A percentile compares a stretch with the other conserved stretches of the same genome.
phyloP scores from a whole-genome alignment of 2,329 filamentous ascomycete species.

The Septoria petroselini region DNA sequence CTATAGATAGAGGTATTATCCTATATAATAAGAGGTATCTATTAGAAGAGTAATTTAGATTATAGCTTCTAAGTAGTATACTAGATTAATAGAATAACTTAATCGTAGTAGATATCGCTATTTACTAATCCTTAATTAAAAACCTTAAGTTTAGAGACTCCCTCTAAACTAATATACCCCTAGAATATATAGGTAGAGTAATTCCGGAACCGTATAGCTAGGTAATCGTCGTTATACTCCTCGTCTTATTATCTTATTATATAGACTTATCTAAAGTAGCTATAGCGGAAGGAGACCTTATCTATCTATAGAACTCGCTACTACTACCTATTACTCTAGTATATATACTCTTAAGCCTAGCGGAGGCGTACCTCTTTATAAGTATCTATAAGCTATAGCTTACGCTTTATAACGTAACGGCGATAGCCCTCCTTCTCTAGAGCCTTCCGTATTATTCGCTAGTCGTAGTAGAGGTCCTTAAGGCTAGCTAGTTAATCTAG shows the following conservation, averaged over 20 bases:
- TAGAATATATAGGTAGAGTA: no score
- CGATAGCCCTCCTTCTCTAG: no score
- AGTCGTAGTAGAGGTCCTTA: no score
- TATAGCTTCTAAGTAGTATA: neutral
- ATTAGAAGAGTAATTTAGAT: neutral
- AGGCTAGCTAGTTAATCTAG: no score
- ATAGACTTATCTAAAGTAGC: neutral
- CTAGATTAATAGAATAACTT: neutral
- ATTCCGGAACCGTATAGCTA: no score
- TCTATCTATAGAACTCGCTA: no score
- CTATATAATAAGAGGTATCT: neutral
- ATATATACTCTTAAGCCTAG: no score
- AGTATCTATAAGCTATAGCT: neutral
- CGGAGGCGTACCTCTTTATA: neutral
- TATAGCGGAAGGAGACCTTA: no score
- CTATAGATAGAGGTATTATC: neutral
- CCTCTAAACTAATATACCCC: no score
- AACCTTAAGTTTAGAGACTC: neutral
- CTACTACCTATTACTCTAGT: no score
- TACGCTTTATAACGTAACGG: neutral
- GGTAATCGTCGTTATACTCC: neutral
- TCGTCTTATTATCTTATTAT: neutral
- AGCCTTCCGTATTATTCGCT: no score
- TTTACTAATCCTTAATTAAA: neutral
- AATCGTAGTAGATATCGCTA: neutral